Evolutionary conservation across 2,329 filamentous ascomycete species (phyloP).

Genomic region (Botrytis medusae): DNA sequence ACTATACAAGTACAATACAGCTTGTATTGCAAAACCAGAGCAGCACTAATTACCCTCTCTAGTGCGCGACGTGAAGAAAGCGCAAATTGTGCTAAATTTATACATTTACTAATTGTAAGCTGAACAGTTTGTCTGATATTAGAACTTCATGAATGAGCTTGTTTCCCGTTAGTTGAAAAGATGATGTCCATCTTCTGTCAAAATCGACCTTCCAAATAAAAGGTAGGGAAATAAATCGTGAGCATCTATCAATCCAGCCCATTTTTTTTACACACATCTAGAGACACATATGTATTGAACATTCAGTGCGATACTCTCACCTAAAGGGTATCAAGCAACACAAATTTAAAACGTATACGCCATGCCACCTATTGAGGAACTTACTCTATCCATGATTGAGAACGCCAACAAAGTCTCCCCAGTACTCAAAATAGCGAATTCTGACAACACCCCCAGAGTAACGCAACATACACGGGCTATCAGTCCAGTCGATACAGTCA

Average conservation of each 20-base stretch:
- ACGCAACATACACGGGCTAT: accelerated
- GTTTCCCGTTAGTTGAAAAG: not conserved
- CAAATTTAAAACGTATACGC: accelerated
- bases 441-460: too few species aligned
- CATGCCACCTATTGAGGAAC: not conserved
- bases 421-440: not conserved
- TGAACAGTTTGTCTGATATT: not conserved
- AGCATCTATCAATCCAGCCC: too few species aligned
- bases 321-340: too few species aligned
- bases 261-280: not conserved
- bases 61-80: not conserved
- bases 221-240: not conserved
- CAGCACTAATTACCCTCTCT: too few species aligned
- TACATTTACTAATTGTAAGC: not conserved
- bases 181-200: not conserved
- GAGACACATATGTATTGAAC: not conserved
- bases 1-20: too few species aligned
- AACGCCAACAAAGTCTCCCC: not conserved
- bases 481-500: not conserved
- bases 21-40: too few species aligned
- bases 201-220: accelerated
- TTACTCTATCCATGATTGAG: accelerated
- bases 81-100: too few species aligned
- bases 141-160: not conserved
- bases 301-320: not conserved